Base-by-base conservation (phyloP, 164 flowering plant species). In the Hamamelis virginiana region DNA sequence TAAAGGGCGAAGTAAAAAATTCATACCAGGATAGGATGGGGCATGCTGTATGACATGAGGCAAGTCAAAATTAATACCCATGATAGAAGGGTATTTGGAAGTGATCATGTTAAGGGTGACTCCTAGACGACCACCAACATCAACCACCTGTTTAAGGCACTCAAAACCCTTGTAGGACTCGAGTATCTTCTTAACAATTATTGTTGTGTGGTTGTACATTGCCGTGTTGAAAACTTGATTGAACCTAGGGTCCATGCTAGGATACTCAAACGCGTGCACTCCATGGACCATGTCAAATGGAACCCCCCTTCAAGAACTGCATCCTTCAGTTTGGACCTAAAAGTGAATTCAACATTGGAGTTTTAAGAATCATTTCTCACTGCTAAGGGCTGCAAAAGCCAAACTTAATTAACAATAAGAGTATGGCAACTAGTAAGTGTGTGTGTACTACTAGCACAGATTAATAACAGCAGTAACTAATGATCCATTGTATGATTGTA, bases 11-110 rank as follows among this genome's bases (percentile, higher is more conserved):
- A 13, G 27, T 19, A 58, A n/a, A 33, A 21, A 16, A n/a, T n/a
- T n/a, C 48, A 57, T 75, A 77, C 87, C 83, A 22, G 82, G 78
- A 65, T 69, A 77, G 14, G 76, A 10, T 0, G 71, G 74, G 16
- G 83, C 83, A 33, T 75, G n/a, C 13, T 69, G 28, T 1, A 81
- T 56, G 57, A 84, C 87, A 68, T 77, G 83, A 11, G 86, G 86
- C 59, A 79, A 62, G n/a, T n/a, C n/a, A n/a, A n/a, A n/a, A n/a
- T n/a, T n/a, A n/a, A n/a, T n/a, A n/a, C n/a, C n/a, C n/a, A 55
- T 74, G 8, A 84, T 72, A 1, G 51, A 22, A 1, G 87, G 79
- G 43, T 81, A 78, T 23, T 59, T 71, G 47, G 83, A 57, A 1
- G 71, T 74, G 58, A 83, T 81, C 26, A 59, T 16, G 14, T 44